These are phyloP conservation scores for Ajuga chamaepitys DNA, from an alignment of 257 asterid genomes.

Conservation along the genomic window DNA sequence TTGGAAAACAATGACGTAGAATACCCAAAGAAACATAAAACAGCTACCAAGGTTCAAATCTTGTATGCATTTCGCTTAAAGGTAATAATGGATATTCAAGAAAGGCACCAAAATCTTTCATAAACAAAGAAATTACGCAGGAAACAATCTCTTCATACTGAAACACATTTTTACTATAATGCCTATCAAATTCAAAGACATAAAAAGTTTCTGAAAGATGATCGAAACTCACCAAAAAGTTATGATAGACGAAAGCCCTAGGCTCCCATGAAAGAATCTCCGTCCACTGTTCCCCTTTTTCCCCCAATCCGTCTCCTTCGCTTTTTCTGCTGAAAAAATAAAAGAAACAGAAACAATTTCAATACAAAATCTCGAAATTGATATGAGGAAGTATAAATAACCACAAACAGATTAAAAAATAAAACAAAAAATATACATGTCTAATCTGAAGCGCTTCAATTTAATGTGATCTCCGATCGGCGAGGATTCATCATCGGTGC, in stretches of 20 bases:
- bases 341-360: background rate
- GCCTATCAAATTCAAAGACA: background rate
- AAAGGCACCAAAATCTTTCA: background rate
- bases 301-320: slow-evolving; percentile 49
- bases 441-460: slow-evolving; percentile 52
- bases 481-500: slow-evolving; percentile 34
- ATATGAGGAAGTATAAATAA: background rate
- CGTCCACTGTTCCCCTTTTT: slow-evolving; percentile 58
- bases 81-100: background rate
- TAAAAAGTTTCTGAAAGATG: background rate
- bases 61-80: background rate
- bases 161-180: slow-evolving; percentile 1
- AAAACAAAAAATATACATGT: slow-evolving; percentile 26
- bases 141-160: background rate
- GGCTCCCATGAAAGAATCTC: slow-evolving; percentile 89
- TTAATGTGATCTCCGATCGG: slow-evolving; percentile 38
- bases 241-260: slow-evolving; percentile 72
- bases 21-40: background rate
- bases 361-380: background rate
- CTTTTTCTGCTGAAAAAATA: slow-evolving; percentile 22
- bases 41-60: slow-evolving; percentile 3
- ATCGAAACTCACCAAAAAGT: slow-evolving; percentile 60
- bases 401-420: background rate
- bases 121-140: background rate
- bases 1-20: background rate